These are phyloP conservation scores for Hypocrella siamensis DNA, from an alignment of 2,329 filamentous ascomycete genomes.

Conservation along the genomic window DNA sequence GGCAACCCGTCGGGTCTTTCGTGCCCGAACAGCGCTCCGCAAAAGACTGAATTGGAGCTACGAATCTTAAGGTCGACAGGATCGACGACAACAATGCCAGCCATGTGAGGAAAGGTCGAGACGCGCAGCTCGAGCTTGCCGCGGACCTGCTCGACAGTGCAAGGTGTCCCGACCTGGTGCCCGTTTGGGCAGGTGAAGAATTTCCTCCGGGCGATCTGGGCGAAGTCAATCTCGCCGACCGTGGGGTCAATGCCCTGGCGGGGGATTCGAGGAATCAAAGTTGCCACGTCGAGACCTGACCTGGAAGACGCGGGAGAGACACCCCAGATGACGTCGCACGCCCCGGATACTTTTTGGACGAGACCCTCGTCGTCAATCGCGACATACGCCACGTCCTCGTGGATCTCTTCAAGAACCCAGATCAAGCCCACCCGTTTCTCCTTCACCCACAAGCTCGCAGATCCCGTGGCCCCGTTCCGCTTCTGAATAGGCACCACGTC, in stretches of 20 bases:
- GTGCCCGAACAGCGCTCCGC: conserved; percentile 79
- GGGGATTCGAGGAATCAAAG: conserved; percentile 69
- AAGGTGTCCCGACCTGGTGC: conserved; percentile 67
- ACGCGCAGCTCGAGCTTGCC: conserved; percentile 61
- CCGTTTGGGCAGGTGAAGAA: conserved; percentile 77
- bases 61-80: conserved; percentile 63
- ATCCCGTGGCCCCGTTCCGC: conserved; percentile 78
- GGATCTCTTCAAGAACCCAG: conserved; percentile 96
- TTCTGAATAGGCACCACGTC: conserved; percentile 98
- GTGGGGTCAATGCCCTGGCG: conserved; percentile 55
- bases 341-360: conserved; percentile 55
- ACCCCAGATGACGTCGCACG: conserved; percentile 78
- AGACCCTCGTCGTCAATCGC: conserved; percentile 63
- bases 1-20: conserved; percentile 66
- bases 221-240: conserved; percentile 63
- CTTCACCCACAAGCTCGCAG: conserved; percentile 96
- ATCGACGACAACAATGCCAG: conserved; percentile 87
- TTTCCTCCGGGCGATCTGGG: conserved; percentile 52
- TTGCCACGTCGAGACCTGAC: conserved; percentile 57
- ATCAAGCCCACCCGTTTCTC: conserved; percentile 89
- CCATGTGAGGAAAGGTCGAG: conserved; percentile 93
- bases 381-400: conserved; percentile 75
- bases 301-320: conserved; percentile 47
- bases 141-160: conserved; percentile 59
- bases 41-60: conserved; percentile 92